Evolutionary conservation across 1,284 basidiomycete genomes (phyloP).

Genomic region (Veloporphyrellus conicus): DNA sequence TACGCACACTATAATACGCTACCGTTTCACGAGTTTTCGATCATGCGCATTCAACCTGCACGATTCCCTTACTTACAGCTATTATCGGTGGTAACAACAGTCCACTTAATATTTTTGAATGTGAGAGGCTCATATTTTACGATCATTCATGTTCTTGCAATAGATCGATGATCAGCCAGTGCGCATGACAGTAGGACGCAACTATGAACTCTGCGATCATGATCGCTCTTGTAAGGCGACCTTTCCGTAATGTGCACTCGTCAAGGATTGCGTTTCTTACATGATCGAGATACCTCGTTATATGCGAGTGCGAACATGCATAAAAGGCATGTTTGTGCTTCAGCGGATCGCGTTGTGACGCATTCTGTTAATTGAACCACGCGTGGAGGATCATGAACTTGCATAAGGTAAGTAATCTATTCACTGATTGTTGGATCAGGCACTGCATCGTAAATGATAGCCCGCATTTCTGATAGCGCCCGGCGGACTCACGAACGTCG

Average conservation of each 20-base stretch:
- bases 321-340: too few relatives aligned
- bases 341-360: too few relatives aligned
- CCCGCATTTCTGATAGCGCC: too few relatives aligned
- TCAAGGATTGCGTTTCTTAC: too few relatives aligned
- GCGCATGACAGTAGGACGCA: background rate
- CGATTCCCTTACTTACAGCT: slow-evolving; percentile 23
- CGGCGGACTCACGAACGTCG: too few relatives aligned
- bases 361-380: background rate
- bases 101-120: slow-evolving; percentile 19
- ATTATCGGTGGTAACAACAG: slow-evolving; percentile 15
- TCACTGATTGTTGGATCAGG: background rate
- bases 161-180: background rate
- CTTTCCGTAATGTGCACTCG: too few relatives aligned
- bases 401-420: background rate
- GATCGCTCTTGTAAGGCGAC: too few relatives aligned
- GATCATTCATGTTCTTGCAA: background rate
- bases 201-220: too few relatives aligned
- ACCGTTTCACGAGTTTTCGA: background rate
- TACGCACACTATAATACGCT: slow-evolving; percentile 9
- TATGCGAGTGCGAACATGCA: too few relatives aligned
- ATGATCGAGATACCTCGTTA: too few relatives aligned
- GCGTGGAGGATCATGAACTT: background rate
- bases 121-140: slow-evolving; percentile 1
- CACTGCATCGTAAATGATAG: too few relatives aligned
- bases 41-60: slow-evolving; percentile 11